Base-by-base conservation (phyloP, 768 basidiomycete genomes). In the Lentinus brumalis region DNA sequence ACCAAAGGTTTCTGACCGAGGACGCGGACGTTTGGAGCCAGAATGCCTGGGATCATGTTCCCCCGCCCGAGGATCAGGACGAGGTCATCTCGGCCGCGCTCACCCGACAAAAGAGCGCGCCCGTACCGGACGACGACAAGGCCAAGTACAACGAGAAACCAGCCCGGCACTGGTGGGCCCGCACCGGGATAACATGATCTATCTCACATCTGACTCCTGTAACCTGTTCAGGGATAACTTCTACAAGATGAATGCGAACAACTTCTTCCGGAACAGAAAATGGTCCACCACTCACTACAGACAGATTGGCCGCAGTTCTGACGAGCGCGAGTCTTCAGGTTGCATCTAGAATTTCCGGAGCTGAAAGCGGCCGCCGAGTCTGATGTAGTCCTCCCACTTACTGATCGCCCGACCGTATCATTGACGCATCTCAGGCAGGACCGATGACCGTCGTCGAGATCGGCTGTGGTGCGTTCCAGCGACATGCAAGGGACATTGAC, bases 241-340 rank as follows among this genome's bases (percentile, higher is more conserved):
- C 69, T 98, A 99, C 80, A 88, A 89, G 67, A 81, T 80, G 55
- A 95, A 96, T 63, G 79, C 85, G 21, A 83, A 77, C 69, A 95
- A 96, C 66, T 98, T 99, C 76, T 99, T 98, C 79, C 88, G 92
- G 42, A 88, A 98, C 74, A 81, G 97, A 59, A 92, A 94, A 78
- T 99, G 97, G 90, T 86, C 7, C 21, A 2, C n/a, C 0, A 14
- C 21, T 26, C 14, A 5, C 11, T 29, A 12, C 69, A 5, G 73
- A 57, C 14, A 42, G 26, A 46, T 54, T n/a, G 26, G 14, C 16
- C 50, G 39, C 2, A 12, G 21, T 39, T n/a, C n/a, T 31, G 31
- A 18, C 31, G 5, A 5, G 16, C 42, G 18, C 18, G n/a, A 50
- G 41, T 18, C 9, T 40, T 32, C 64, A 91, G 89, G 96, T 79